Conservation (phyloP, 495 filamentous ascomycete genomes). For the Aspergillus homomorphus region DNA sequence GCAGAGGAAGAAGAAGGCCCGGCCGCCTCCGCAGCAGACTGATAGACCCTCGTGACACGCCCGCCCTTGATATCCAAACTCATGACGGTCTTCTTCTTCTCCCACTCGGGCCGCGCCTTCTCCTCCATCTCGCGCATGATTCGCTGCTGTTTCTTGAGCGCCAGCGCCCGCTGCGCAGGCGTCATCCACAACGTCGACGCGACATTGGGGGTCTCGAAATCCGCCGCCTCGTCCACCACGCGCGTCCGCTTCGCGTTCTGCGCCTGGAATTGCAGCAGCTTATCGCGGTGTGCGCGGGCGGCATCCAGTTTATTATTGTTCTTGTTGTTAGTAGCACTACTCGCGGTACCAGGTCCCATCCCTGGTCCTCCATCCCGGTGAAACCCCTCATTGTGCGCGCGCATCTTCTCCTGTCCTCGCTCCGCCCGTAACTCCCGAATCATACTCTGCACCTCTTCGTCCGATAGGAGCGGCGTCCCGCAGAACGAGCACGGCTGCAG, state of each 20-base stretch:
- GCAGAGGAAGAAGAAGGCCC: conserved; percentile 19
- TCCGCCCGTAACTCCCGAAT: conserved; percentile 83
- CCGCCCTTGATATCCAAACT: conserved; percentile 78
- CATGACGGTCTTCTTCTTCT: conserved; percentile 84
- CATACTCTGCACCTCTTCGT: conserved; percentile 75
- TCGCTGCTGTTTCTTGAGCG: conserved; percentile 89
- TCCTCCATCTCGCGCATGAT: conserved; percentile 85
- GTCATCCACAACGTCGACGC: conserved; percentile 81
- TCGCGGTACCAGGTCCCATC: conserved; percentile 38
- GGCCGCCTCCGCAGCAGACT: conserved; percentile 35
- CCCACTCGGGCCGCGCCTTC: conserved; percentile 85
- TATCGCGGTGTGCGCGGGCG: conserved; percentile 72
- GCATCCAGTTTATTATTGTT: conserved; percentile 40
- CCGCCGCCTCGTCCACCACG: conserved; percentile 88
- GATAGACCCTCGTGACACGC: conserved; percentile 73
- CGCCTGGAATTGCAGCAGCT: conserved; percentile 76
- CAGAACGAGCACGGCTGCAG: conserved; percentile 96
- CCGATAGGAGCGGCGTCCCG: conserved; percentile 64
- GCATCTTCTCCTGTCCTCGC: conserved; percentile 80
- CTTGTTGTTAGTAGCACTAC: too few relatives aligned
- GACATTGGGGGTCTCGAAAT: conserved; percentile 74
- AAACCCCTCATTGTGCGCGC: conserved; percentile 73
- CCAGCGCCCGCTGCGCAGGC: conserved; percentile 79
- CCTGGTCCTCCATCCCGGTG: conserved; percentile 41
- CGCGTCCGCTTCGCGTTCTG: conserved; percentile 85